phyloP scores from a whole-genome alignment of 495 filamentous ascomycete species.

The Xylaria nigripes region DNA sequence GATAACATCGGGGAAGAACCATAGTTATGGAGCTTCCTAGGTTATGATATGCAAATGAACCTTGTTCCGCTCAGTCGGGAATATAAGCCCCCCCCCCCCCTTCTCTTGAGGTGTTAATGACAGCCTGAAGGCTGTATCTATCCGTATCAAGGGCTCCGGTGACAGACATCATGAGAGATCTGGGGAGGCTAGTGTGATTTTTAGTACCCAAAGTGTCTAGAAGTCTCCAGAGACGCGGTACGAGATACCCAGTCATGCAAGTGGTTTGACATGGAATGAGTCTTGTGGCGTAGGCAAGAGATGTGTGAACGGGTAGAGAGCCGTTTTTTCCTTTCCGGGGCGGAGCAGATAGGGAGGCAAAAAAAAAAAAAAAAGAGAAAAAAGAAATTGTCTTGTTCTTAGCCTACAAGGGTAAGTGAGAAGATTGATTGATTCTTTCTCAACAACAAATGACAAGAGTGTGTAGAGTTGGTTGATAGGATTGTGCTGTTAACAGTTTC shows the following conservation, averaged over 20 bases:
- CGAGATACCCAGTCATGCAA: neutral
- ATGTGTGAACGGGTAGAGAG: neutral
- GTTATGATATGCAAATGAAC: neutral
- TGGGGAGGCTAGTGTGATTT: neutral
- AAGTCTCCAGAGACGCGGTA: neutral
- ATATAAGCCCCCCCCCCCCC: neutral
- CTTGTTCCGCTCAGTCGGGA: neutral
- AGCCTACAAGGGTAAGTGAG: neutral
- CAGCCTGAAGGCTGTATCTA: slow-evolving; percentile 5
- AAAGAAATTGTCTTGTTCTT: neutral
- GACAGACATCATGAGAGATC: slow-evolving; percentile 4
- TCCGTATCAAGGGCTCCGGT: neutral
- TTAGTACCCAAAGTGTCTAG: slow-evolving; percentile 4
- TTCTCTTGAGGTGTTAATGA: neutral
- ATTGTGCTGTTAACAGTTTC: too few relatives aligned
- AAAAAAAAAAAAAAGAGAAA: neutral
- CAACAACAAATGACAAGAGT: neutral
- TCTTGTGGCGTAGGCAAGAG: neutral
- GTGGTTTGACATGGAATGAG: neutral
- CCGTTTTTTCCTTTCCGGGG: too few relatives aligned
- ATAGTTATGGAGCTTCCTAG: slow-evolving; percentile 1
- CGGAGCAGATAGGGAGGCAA: too few relatives aligned
- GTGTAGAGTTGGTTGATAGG: neutral
- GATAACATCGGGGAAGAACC: slow-evolving; percentile 8
- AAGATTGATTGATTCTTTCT: neutral